Evolutionary conservation across 306 rosid genomes (phyloP).

Genomic region (Prunus davidiana): DNA sequence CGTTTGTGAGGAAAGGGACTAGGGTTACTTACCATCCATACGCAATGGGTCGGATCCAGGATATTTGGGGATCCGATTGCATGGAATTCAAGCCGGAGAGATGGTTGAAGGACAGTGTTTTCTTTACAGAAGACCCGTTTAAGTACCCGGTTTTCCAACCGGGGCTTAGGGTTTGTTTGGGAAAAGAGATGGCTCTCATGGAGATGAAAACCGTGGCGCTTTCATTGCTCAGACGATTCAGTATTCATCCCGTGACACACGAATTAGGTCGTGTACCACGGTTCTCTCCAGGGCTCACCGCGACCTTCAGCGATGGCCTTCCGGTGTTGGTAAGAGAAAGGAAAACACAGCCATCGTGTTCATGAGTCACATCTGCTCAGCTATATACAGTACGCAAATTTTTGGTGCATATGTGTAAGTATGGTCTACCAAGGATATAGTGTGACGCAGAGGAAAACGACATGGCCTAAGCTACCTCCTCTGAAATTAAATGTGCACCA

Average conservation of each 20-base stretch:
- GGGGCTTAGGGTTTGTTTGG: slow-evolving; percentile 74
- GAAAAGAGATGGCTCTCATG: slow-evolving; percentile 75
- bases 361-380: background rate
- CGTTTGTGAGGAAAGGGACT: slow-evolving; percentile 57
- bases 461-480: no score
- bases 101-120: slow-evolving; percentile 57
- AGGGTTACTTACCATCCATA: slow-evolving; percentile 88
- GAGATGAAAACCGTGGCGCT: slow-evolving; percentile 59
- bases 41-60: slow-evolving; percentile 73
- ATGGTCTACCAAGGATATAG: background rate
- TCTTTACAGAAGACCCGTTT: slow-evolving; percentile 36
- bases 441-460: no score
- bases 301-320: slow-evolving; percentile 64
- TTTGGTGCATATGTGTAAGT: no score
- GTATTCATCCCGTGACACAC: slow-evolving; percentile 26
- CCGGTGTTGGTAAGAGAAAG: slow-evolving; percentile 43
- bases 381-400: background rate
- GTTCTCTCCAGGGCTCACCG: slow-evolving; percentile 84
- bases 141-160: slow-evolving; percentile 82
- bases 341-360: background rate
- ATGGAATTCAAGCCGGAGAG: slow-evolving; percentile 63
- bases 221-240: slow-evolving; percentile 45
- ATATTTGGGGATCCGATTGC: slow-evolving; percentile 72
- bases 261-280: slow-evolving; percentile 25
- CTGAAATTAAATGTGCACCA: no score